phyloP scores from a whole-genome alignment of 75 land plant genomes.

The Ceratopteris richardii region DNA sequence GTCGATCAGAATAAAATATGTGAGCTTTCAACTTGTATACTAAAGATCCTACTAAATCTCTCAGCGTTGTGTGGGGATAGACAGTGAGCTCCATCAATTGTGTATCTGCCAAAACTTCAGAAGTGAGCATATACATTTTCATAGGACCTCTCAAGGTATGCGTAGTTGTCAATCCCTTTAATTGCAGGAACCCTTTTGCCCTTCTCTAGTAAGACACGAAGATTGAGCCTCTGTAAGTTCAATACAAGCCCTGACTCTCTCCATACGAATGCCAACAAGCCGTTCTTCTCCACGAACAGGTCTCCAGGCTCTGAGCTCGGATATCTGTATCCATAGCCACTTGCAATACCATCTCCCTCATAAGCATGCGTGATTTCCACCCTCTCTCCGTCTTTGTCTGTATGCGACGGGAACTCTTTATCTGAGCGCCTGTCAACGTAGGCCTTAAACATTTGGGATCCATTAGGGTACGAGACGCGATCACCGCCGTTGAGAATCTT shows the following conservation, averaged over 20 bases:
- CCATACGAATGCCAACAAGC: slow-evolving; percentile 76
- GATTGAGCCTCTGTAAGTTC: slow-evolving; percentile 62
- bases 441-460: slow-evolving; percentile 86
- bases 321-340: slow-evolving; percentile 86
- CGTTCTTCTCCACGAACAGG: slow-evolving; percentile 47
- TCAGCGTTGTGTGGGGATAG: too few species aligned
- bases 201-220: slow-evolving; percentile 43
- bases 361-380: slow-evolving; percentile 43
- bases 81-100: too few species aligned
- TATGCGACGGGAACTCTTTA: slow-evolving; percentile 61
- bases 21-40: too few species aligned
- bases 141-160: slow-evolving; percentile 70
- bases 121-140: slow-evolving; percentile 73
- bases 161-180: slow-evolving; percentile 66
- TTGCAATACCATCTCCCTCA: slow-evolving; percentile 81
- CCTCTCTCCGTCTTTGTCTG: slow-evolving; percentile 28
- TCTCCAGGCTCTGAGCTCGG: slow-evolving; percentile 90
- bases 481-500: slow-evolving; percentile 89
- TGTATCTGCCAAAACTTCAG: too few species aligned
- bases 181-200: slow-evolving; percentile 68
- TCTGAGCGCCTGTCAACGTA: slow-evolving; percentile 47
- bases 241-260: slow-evolving; percentile 64
- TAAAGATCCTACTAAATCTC: too few species aligned
- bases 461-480: slow-evolving; percentile 90
- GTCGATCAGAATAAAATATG: too few species aligned